Evolutionary conservation across 2,329 filamentous ascomycete species (phyloP).

Genomic region (Conoideocrella luteorostrata): DNA sequence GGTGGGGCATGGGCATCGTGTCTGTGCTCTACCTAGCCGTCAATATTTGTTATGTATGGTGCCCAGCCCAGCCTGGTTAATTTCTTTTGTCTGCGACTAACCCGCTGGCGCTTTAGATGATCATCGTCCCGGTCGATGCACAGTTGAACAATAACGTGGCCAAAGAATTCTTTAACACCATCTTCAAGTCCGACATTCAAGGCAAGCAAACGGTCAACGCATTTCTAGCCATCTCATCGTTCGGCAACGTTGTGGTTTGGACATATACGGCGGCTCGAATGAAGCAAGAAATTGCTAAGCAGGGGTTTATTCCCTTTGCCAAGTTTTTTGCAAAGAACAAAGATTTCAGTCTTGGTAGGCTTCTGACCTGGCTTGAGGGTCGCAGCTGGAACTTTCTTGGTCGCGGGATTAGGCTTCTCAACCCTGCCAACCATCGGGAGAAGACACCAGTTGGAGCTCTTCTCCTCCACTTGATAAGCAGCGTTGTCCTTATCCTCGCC

Average conservation of each 20-base stretch:
- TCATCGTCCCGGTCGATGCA: constrained; percentile 22
- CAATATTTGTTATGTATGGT: constrained; percentile 31
- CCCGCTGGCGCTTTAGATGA: constrained; percentile 28
- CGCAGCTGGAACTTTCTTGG: not conserved
- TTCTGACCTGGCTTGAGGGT: constrained; percentile 23
- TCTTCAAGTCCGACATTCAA: constrained; percentile 5
- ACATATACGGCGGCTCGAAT: constrained; percentile 50
- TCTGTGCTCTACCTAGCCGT: constrained; percentile 28
- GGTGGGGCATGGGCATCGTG: constrained; percentile 22
- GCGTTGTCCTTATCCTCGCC: constrained; percentile 27
- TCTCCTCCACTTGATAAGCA: constrained; percentile 26
- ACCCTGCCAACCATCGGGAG: constrained; percentile 28
- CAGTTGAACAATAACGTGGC: constrained; percentile 20
- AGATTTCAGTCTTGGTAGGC: constrained; percentile 27
- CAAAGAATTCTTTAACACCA: constrained; percentile 26
- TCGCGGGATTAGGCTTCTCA: constrained; percentile 24
- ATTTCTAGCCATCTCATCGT: constrained; percentile 45
- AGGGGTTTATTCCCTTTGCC: constrained; percentile 46
- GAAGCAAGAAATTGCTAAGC: constrained; percentile 56
- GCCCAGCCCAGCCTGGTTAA: not conserved
- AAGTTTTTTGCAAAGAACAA: constrained; percentile 38
- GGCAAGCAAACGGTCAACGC: constrained; percentile 36
- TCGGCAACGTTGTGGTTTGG: constrained; percentile 52
- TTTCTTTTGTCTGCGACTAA: not conserved
- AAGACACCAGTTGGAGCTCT: constrained; percentile 30